These are phyloP conservation scores for Boletellus deceptivus DNA, from an alignment of 1,284 basidiomycete genomes.

Conservation along the genomic window DNA sequence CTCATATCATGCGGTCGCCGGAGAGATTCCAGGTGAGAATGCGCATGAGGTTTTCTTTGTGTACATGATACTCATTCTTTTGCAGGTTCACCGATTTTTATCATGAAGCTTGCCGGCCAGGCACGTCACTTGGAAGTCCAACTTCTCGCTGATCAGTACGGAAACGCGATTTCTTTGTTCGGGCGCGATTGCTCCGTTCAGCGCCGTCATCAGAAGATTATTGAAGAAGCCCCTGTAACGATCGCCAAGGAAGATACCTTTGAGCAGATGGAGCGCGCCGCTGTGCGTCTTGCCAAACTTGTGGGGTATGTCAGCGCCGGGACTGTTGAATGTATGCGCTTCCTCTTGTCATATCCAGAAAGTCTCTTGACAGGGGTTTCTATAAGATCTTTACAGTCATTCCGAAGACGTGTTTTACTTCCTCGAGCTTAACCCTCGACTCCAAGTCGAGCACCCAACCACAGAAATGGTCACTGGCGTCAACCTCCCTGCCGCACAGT, in stretches of 20 bases:
- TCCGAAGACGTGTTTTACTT: constrained; percentile 95
- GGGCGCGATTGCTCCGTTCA: constrained; percentile 99
- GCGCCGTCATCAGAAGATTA: constrained; percentile 99
- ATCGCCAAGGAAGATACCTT: constrained; percentile 91
- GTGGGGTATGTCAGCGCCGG: constrained; percentile 99
- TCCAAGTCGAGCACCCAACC: constrained; percentile 99
- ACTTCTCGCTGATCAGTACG: constrained; percentile 98
- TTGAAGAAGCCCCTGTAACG: constrained; percentile 98
- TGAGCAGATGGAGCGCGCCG: constrained; percentile 97
- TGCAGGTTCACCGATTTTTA: constrained; percentile 95
- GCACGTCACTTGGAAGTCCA: constrained; percentile 99
- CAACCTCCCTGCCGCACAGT: constrained; percentile 96
- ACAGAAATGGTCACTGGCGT: constrained; percentile 99
- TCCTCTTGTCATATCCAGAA: background rate
- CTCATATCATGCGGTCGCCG: constrained; percentile 89
- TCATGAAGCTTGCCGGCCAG: constrained; percentile 99
- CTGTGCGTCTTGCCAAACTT: constrained; percentile 95
- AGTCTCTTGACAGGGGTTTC: constrained; percentile 8
- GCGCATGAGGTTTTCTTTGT: constrained; percentile 12
- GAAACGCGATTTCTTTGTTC: constrained; percentile 98
- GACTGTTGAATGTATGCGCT: constrained; percentile 87
- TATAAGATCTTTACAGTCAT: constrained; percentile 91
- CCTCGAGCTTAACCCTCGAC: constrained; percentile 98
- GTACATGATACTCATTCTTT: constrained; percentile 11
- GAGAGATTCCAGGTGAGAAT: constrained; percentile 89